Percentiles rank a stretch among this genome's conserved stretches.
phyloP scores from a whole-genome alignment of 768 basidiomycete species.

The Tricholoma sp. region DNA sequence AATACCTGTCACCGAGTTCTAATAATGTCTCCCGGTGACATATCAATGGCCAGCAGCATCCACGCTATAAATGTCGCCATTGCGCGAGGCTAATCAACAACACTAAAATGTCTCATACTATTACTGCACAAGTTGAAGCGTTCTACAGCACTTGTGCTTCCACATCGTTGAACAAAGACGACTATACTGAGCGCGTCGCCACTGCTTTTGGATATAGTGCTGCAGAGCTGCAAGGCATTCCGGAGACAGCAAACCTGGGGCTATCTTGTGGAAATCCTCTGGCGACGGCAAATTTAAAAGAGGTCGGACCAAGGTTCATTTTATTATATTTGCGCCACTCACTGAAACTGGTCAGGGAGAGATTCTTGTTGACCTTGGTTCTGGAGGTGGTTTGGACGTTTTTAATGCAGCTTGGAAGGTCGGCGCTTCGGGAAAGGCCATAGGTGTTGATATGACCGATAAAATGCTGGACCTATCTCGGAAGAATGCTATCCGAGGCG shows the following conservation, averaged over 20 bases:
- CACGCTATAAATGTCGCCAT: too few relatives aligned
- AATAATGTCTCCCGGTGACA: too few relatives aligned
- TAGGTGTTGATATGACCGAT: constrained; percentile 37
- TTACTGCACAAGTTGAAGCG: neutral
- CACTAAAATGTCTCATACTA: neutral
- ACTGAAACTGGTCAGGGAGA: constrained; percentile 40
- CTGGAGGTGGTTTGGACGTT: constrained; percentile 52
- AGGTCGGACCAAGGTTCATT: constrained; percentile 23
- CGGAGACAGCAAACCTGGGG: constrained; percentile 42
- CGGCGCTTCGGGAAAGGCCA: constrained; percentile 41
- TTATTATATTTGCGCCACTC: neutral
- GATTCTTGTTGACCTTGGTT: constrained; percentile 51
- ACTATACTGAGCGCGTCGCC: constrained; percentile 22
- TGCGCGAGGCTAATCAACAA: too few relatives aligned
- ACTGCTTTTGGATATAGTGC: constrained; percentile 43
- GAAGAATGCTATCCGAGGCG: neutral
- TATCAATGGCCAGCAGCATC: too few relatives aligned
- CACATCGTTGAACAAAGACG: constrained; percentile 12
- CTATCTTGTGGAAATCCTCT: constrained; percentile 53
- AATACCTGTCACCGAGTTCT: too few relatives aligned
- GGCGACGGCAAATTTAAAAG: constrained; percentile 38
- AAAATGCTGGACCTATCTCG: neutral
- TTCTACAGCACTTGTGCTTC: neutral
- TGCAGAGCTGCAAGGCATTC: constrained; percentile 38
- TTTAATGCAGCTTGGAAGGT: constrained; percentile 48